Percentiles rank a stretch among this genome's conserved stretches.
Evolutionary conservation across 1,284 basidiomycete species (phyloP).

Genomic region (Ustanciosporium gigantosporum): DNA sequence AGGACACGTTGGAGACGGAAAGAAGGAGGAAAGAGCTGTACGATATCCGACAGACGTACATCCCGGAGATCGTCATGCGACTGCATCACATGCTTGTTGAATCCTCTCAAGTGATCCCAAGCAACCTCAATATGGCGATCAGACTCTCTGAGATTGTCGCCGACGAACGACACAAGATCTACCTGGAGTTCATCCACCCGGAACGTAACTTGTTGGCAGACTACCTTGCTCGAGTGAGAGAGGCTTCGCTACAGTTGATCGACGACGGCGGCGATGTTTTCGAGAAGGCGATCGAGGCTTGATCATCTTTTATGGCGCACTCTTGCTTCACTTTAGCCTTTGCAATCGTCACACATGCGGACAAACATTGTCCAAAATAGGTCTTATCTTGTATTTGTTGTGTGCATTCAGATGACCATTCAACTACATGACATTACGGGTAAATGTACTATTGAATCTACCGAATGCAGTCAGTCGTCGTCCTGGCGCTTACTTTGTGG

Average conservation of each 20-base stretch:
- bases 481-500: background rate
- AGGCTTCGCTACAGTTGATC: conserved; percentile 41
- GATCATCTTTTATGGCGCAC: too few species aligned
- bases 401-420: too few species aligned
- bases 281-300: conserved; percentile 25
- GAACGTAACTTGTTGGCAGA: conserved; percentile 57
- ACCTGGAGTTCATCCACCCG: conserved; percentile 76
- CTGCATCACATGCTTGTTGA: conserved; percentile 76
- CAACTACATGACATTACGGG: too few species aligned
- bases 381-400: too few species aligned
- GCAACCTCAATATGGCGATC: conserved; percentile 77
- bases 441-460: too few species aligned
- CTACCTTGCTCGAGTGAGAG: conserved; percentile 53
- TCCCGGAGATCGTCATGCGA: conserved; percentile 86
- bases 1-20: conserved; percentile 63
- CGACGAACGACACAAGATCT: conserved; percentile 82
- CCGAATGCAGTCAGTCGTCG: too few species aligned
- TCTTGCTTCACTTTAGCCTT: too few species aligned
- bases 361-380: too few species aligned
- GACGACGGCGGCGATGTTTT: conserved; percentile 35
- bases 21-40: conserved; percentile 72
- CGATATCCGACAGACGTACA: conserved; percentile 81
- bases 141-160: conserved; percentile 82
- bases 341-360: too few species aligned
- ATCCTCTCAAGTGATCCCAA: conserved; percentile 70